These are phyloP conservation scores for Coniochaeta prunicola DNA, from an alignment of 2,329 filamentous ascomycete species.

Conservation along the genomic window DNA sequence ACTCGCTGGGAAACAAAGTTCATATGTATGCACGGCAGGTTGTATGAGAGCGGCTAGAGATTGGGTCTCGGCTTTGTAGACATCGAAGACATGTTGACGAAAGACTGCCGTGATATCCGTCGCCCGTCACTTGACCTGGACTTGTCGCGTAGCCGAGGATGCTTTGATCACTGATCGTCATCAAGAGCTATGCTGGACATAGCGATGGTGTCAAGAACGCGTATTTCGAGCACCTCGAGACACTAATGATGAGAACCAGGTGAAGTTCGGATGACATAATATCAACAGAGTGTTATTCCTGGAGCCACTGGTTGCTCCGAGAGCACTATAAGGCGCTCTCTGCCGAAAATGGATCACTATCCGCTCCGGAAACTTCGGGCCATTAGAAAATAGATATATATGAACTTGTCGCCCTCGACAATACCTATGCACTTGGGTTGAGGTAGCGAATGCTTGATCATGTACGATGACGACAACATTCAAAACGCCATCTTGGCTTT, in stretches of 20 bases:
- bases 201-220: neutral
- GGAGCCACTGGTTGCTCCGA: neutral
- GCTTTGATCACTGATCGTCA: neutral
- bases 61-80: neutral
- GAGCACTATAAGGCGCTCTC: neutral
- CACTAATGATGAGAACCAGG: neutral
- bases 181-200: neutral
- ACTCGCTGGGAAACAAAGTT: neutral
- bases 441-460: neutral
- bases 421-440: neutral
- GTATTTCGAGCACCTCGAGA: neutral
- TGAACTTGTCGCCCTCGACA: neutral
- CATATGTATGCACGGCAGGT: neutral
- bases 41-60: neutral
- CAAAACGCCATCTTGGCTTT: too few relatives aligned
- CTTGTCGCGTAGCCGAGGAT: neutral
- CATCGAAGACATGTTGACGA: neutral
- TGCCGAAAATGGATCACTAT: neutral
- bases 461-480: neutral
- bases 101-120: neutral
- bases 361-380: neutral
- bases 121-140: neutral
- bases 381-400: neutral
- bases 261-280: neutral
- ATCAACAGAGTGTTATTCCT: neutral